Base-by-base conservation (phyloP, 805 yeast genomes). In the Cyberlindnera euphorbiae region DNA sequence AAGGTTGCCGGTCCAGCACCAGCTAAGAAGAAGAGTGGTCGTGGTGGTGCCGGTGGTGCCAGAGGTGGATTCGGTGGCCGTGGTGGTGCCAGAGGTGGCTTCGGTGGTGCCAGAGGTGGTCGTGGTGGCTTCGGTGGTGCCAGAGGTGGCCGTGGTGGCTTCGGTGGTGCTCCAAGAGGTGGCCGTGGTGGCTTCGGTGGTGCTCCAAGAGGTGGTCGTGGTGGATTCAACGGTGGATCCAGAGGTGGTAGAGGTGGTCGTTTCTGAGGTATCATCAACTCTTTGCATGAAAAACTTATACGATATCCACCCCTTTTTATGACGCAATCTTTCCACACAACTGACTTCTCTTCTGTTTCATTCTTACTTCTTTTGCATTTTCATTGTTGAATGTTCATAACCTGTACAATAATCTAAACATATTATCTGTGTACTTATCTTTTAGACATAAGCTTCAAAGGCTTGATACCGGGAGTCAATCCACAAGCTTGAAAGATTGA, bases 1-100 rank as follows among this genome's bases (percentile, higher is more conserved):
- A 86, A 86, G 70, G 81, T 75, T 38, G 76, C 76, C 31, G 90
- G 89, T 27, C 93, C 95, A 47, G 82, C 82, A 59, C 81, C 83
- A 50, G 77, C 82, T 61, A 81, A 71, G 66, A 79, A 77, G 69
- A 71, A 79, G 63, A 69, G 77, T 53, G 67, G 73, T 28, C 70
- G 75, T 41, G 76, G 78, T 42, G 74, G 75, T 30, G 73, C 75
- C 26, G 69, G 72, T 38, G 64, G 70, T 22, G 64, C 63, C 39
- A 69, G 73, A 8, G 42, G 35, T 22, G 65, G 72, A 32, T 67
- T 69, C 30, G 66, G 66, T 26, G 63, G 64, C 28, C 51, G 64
- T 26, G 42, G 63, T 29, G 56, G 64, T 35, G 62, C 39, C 26
- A 28, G 48, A 15, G 49, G 67, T 37, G 55, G 64, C 18, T 46